These are phyloP conservation scores for Aspergillus hortae DNA, from an alignment of 2,329 filamentous ascomycete genomes.

Conservation along the genomic window DNA sequence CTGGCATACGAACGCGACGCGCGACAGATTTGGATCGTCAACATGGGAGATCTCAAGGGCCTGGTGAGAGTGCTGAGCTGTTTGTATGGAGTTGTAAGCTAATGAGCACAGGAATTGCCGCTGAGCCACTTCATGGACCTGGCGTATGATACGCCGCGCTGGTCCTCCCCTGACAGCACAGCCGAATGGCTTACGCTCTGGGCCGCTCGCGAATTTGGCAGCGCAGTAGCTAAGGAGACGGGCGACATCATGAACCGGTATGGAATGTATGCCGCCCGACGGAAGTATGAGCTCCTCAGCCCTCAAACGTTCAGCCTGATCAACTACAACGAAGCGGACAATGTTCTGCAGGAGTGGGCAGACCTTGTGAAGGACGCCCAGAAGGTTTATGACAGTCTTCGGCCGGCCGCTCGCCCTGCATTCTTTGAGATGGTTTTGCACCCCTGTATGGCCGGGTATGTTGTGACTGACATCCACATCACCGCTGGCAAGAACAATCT, in stretches of 20 bases:
- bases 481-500: slow-evolving; percentile 52
- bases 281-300: slow-evolving; percentile 63
- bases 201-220: slow-evolving; percentile 57
- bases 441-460: slow-evolving; percentile 56
- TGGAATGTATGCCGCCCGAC: slow-evolving; percentile 53
- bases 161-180: slow-evolving; percentile 52
- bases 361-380: slow-evolving; percentile 53
- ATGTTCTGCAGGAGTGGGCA: slow-evolving; percentile 55
- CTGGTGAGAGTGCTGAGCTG: slow-evolving; percentile 32
- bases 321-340: slow-evolving; percentile 63
- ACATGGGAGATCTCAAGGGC: slow-evolving; percentile 64
- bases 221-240: slow-evolving; percentile 46
- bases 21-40: slow-evolving; percentile 63
- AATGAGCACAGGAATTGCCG: slow-evolving; percentile 50
- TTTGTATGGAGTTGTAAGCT: slow-evolving; percentile 8
- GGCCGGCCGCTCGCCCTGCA: slow-evolving; percentile 49
- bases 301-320: slow-evolving; percentile 57
- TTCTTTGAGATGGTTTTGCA: slow-evolving; percentile 64
- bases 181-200: slow-evolving; percentile 55
- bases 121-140: slow-evolving; percentile 66
- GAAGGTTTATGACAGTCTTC: slow-evolving; percentile 53
- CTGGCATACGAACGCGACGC: slow-evolving; percentile 58
- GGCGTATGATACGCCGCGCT: slow-evolving; percentile 60
- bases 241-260: slow-evolving; percentile 54
- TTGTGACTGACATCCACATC: slow-evolving; percentile 54